These are phyloP conservation scores for Hypoxylon sp. DNA, from an alignment of 2,329 filamentous ascomycete genomes.

Conservation along the genomic window DNA sequence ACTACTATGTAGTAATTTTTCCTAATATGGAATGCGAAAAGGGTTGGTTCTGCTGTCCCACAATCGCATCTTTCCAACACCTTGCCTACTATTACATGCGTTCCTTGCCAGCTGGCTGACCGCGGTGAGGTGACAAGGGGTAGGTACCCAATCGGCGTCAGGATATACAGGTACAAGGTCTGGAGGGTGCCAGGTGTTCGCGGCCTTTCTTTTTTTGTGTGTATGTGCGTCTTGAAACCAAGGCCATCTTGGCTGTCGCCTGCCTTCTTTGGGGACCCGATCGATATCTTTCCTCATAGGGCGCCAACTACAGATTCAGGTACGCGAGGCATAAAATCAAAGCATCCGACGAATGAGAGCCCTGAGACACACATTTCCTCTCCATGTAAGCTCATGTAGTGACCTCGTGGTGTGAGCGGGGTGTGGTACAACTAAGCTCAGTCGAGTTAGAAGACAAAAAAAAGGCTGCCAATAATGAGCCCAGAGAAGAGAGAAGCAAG, in stretches of 20 bases:
- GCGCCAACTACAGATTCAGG: conserved; percentile 40
- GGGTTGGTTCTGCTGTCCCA: conserved; percentile 17
- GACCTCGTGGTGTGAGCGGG: conserved; percentile 36
- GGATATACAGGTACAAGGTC: conserved; percentile 39
- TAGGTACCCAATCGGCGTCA: conserved; percentile 20
- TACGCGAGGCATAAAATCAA: conserved; percentile 39
- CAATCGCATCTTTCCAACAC: conserved; percentile 1
- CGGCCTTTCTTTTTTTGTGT: conserved; percentile 32
- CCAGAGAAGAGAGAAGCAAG: background rate
- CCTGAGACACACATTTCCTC: conserved; percentile 18
- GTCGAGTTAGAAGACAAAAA: conserved; percentile 29
- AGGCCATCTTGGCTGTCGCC: conserved; percentile 28
- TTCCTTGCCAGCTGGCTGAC: conserved; percentile 1
- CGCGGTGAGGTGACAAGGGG: conserved; percentile 5
- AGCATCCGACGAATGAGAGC: conserved; percentile 34
- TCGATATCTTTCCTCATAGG: conserved; percentile 28
- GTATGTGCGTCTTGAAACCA: no score
- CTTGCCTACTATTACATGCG: background rate
- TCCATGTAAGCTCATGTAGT: background rate
- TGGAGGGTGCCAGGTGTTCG: conserved; percentile 47
- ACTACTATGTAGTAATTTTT: conserved; percentile 22
- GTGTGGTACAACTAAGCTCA: conserved; percentile 36
- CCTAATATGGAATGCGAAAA: conserved; percentile 30
- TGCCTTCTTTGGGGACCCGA: conserved; percentile 39
- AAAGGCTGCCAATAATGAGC: conserved; percentile 17